Percentiles rank a stretch among this genome's conserved stretches.
phyloP scores from a whole-genome alignment of 176 grass and related monocot genomes.

The Musa itinerans region DNA sequence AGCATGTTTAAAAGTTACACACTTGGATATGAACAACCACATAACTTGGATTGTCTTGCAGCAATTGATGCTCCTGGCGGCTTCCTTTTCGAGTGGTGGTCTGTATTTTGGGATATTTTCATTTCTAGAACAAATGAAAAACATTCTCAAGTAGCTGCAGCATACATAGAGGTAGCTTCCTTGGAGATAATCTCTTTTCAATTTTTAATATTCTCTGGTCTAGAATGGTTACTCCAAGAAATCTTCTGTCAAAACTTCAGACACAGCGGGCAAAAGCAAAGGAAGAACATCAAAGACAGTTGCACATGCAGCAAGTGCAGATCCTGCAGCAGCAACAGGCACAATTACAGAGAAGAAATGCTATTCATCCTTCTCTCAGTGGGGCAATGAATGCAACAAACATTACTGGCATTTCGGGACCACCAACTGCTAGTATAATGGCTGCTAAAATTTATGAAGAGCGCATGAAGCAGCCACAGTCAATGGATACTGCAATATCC shows the following conservation, averaged over 20 bases:
- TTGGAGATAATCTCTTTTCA: background rate
- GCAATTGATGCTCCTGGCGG: slow-evolving; percentile 34
- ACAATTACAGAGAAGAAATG: slow-evolving; percentile 3
- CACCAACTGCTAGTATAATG: slow-evolving; percentile 10
- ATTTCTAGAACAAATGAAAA: slow-evolving; percentile 34
- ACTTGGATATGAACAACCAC: background rate
- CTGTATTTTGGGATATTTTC: slow-evolving; percentile 43
- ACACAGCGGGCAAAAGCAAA: slow-evolving; percentile 10
- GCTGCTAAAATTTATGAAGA: slow-evolving; percentile 19
- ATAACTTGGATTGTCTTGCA: slow-evolving; percentile 5
- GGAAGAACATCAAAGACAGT: slow-evolving; percentile 15
- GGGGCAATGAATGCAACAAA: slow-evolving; percentile 7
- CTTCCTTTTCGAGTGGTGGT: slow-evolving; percentile 42
- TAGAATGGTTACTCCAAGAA: background rate
- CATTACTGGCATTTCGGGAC: background rate
- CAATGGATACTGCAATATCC: slow-evolving; percentile 13
- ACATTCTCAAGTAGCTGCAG: slow-evolving; percentile 31
- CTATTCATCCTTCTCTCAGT: slow-evolving; percentile 1
- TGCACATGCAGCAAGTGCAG: slow-evolving; percentile 22
- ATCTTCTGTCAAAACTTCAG: background rate
- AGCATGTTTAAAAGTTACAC: too few relatives aligned
- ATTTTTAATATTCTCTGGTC: background rate
- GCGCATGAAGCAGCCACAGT: slow-evolving; percentile 7
- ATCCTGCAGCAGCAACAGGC: slow-evolving; percentile 10
- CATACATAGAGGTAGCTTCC: slow-evolving; percentile 26